Evolutionary conservation across 2,329 filamentous ascomycete genomes (phyloP), one percentile per base, ranked within the genome.

Genomic region (Laburnicola sp.): DNA sequence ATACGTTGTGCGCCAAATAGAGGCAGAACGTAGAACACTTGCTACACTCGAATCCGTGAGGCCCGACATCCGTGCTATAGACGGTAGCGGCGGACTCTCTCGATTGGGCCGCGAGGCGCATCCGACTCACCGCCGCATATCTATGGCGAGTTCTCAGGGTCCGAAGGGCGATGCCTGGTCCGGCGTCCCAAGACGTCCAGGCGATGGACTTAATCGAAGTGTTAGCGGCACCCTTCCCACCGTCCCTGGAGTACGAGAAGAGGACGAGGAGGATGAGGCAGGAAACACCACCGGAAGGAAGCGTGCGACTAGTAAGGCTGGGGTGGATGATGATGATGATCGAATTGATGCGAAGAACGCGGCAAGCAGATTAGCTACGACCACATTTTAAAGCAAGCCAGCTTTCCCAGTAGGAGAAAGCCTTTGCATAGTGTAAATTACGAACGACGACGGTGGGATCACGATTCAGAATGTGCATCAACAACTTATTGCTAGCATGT

Each of bases 121-220:
- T 70, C 93, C 94, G 2, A 76, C 86, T 4, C 75, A 77, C 27
- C 84, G 94, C 48, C 85, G 93, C 54, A 76, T 86, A 25, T 93
- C 85, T 72, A 75, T 97, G 59, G 89, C 89, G 11, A 89, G 89
- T 40, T 94, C 89, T 65, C 94, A 99, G 75, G 94, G 94, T 0
- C 93, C 94, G 43, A 96, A 96, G 76, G 94, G 94, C n/a, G 94
- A 99, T 73, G 88, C 94, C 11, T 99, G 94, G 94, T 96, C 91
- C 65, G 94, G 94, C 51, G 91, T 97, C 26, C 90, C 92, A 31
- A 83, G 94, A 55, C 83, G 89, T 48, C 85, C 86, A 27, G 90
- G 66, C 26, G 72, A 96, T 63, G 86, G 86, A n/a, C 75, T 91
- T 49, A 87, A 83, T 66, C 82, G 91, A 63, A 92, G 86, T 68